Base-by-base conservation (phyloP, 1,284 basidiomycete species). In the Microbotryum scabiosae region DNA sequence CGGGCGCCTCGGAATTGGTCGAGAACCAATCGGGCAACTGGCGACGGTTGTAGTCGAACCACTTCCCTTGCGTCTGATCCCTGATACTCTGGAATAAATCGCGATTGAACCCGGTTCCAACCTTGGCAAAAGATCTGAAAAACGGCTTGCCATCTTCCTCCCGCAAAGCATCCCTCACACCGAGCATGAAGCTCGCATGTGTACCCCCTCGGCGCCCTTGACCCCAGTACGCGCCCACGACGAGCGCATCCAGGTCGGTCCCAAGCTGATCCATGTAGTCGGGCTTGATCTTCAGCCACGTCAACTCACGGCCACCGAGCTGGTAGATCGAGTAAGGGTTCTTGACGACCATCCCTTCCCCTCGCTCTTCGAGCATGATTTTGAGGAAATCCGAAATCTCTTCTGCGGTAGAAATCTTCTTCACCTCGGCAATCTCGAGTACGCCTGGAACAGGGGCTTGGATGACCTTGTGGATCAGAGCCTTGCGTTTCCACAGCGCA, bases 221-320 rank as follows among this genome's bases (percentile, higher is more conserved):
- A 2, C 77, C 77, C 75, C 75, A 78, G 73, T 75, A 78, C 6
- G 75, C 77, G 32, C 77, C 88, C 28, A 96, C 84, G 30, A 97
- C 89, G 2, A 94, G 76, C 0, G 93, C 82, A 66, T 94, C 92
- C 4, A 91, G 84, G 0, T 88, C 91, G 76, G 66, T 65, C 23
- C 63, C 67, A 30, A 70, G 57, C 41, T 67, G 62, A 54, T 73
- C 88, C 85, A 91, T 90, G 69, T 91, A 92, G 72, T 96, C 68
- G 4, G 92, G 92, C 73, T 96, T 97, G 44, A 93, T 82, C 82
- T 97, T 97, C 71, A 93, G 83, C 91, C 93, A 97, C 69, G 90
- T 86, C 70, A 84, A 82, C 68, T 87, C 89, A 57, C 92, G 81
- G 1, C 87, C 88, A 70, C 90, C 90, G 51, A 93, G 77, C 16